Conservation (phyloP, 352 stramenopile genomes). For the Pythium rhizo-oryzae region DNA sequence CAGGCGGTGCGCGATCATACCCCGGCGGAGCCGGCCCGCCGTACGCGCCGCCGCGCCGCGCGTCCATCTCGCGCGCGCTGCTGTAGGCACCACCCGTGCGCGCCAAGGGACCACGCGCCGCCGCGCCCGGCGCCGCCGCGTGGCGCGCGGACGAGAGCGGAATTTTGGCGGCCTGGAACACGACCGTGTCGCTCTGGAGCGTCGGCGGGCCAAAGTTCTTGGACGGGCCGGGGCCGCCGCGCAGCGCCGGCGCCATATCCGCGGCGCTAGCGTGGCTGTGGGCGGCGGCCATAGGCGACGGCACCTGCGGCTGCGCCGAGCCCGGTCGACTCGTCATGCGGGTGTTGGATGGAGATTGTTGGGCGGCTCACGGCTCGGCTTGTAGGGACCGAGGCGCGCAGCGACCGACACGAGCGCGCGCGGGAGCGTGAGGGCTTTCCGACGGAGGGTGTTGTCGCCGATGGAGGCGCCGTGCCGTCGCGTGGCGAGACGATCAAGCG, state of each 20-base stretch:
- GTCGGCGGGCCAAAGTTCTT: constrained; percentile 32
- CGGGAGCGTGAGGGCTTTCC: neutral
- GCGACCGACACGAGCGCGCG: neutral
- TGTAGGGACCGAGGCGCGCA: neutral
- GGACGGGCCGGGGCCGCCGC: neutral
- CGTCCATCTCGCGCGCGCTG: constrained; percentile 3
- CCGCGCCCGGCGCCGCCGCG: constrained; percentile 22
- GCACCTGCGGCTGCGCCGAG: constrained; percentile 7
- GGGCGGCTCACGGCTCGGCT: neutral
- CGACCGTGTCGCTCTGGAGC: constrained; percentile 59
- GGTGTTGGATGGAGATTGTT: neutral
- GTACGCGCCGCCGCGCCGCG: neutral
- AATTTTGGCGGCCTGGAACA: constrained; percentile 63
- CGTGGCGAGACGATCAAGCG: neutral
- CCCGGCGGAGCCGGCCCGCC: neutral
- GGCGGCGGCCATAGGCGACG: neutral
- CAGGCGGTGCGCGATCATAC: constrained; percentile 1
- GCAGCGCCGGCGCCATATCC: neutral
- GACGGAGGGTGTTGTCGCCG: too few relatives aligned
- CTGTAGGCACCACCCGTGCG: neutral
- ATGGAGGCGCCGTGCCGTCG: neutral
- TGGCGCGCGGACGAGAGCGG: constrained; percentile 39
- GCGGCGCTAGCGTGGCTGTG: neutral
- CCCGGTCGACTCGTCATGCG: constrained; percentile 10
- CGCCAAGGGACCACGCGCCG: neutral